Percentiles rank a stretch among this genome's conserved stretches.
Evolutionary conservation across 176 grass and related monocot species (phyloP).

Genomic region (Oryza glaberrima): DNA sequence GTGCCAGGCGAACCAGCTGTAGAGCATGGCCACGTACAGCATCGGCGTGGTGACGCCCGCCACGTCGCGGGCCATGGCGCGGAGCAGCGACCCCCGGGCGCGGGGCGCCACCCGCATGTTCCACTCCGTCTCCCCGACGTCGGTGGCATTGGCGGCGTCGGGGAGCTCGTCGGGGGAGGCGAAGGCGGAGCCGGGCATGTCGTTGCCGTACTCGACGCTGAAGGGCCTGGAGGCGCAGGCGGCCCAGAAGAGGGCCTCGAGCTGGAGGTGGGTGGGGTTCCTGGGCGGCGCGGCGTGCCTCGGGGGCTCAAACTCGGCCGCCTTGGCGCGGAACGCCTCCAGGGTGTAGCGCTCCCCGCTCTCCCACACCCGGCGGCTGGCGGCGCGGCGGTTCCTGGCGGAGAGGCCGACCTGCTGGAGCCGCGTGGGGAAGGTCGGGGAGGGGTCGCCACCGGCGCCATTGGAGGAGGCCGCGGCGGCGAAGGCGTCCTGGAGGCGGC

Average conservation of each 20-base stretch:
- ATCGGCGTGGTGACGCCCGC: constrained; percentile 96
- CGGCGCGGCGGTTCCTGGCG: constrained; percentile 75
- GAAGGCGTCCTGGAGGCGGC: constrained; percentile 76
- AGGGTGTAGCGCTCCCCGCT: constrained; percentile 91
- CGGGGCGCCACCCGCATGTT: constrained; percentile 94
- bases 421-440: constrained; percentile 83
- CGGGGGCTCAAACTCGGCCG: constrained; percentile 69
- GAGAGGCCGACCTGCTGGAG: constrained; percentile 97
- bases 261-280: constrained; percentile 51
- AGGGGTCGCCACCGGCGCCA: constrained; percentile 31
- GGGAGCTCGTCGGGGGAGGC: constrained; percentile 37
- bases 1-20: constrained; percentile 99
- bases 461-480: constrained; percentile 48
- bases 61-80: constrained; percentile 86
- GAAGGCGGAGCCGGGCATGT: constrained; percentile 96
- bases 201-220: constrained; percentile 94
- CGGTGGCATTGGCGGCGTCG: constrained; percentile 35
- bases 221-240: constrained; percentile 86
- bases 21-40: constrained; percentile 98
- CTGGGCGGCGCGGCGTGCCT: constrained; percentile 51
- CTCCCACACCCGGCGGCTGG: constrained; percentile 87
- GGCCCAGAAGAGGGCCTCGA: constrained; percentile 95
- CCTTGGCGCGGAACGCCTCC: constrained; percentile 82
- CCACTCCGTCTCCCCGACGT: constrained; percentile 93
- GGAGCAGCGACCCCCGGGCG: constrained; percentile 71